These are phyloP conservation scores for Phytophthora crassamura DNA, from an alignment of 352 stramenopile species.

Conservation along the genomic window DNA sequence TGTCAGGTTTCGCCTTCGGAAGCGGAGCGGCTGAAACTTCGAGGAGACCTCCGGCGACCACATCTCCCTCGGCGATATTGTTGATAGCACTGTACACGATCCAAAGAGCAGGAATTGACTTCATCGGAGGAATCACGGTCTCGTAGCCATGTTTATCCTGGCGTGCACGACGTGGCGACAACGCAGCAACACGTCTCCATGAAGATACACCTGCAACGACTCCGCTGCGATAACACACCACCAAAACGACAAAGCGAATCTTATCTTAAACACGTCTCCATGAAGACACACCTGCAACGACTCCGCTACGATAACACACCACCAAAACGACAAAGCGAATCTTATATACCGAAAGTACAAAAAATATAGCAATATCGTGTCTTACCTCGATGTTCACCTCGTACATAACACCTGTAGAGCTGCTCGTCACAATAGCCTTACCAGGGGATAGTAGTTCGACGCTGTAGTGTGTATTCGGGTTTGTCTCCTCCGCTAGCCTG, in stretches of 20 bases:
- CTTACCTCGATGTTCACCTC: background rate
- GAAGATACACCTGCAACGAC: slow-evolving; percentile 15
- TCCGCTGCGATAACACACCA: background rate
- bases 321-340: too few relatives aligned
- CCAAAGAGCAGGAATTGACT: background rate
- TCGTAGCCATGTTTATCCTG: background rate
- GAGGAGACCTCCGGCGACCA: background rate
- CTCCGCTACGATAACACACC: background rate
- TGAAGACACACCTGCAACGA: slow-evolving; percentile 17
- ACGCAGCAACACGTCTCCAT: slow-evolving; percentile 6
- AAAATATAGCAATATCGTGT: background rate
- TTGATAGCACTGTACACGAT: slow-evolving; percentile 3
- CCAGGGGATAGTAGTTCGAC: background rate
- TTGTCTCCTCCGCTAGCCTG: background rate
- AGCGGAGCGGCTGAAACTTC: background rate
- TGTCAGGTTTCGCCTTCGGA: background rate
- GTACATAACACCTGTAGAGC: background rate
- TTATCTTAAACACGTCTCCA: slow-evolving; percentile 11
- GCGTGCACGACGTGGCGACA: slow-evolving; percentile 20
- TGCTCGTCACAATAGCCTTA: background rate
- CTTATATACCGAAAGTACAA: too few relatives aligned
- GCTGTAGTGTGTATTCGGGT: background rate
- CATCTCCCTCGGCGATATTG: slow-evolving; percentile 5
- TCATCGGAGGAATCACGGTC: slow-evolving; percentile 8
- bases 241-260: too few relatives aligned